Percentiles rank a stretch among this genome's conserved stretches.
Conservation (phyloP, 352 stramenopile species). For the Globisporangium lucens region DNA sequence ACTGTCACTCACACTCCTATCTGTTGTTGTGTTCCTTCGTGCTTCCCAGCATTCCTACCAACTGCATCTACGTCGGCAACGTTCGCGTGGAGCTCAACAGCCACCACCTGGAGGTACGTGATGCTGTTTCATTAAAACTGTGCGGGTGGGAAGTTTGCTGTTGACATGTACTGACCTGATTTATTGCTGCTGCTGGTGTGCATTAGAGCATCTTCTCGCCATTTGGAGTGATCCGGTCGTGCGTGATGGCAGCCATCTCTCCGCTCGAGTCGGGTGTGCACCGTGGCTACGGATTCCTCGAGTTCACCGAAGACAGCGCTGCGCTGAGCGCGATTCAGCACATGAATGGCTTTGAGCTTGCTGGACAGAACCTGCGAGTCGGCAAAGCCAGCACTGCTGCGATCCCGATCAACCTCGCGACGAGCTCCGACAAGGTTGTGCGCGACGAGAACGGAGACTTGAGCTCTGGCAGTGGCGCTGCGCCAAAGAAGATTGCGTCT, state of each 20-base stretch:
- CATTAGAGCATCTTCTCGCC: slow-evolving; percentile 75
- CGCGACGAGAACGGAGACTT: slow-evolving; percentile 22
- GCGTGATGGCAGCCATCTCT: slow-evolving; percentile 63
- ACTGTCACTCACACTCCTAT: background rate
- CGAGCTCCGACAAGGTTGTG: slow-evolving; percentile 65
- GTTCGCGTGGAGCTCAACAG: slow-evolving; percentile 75
- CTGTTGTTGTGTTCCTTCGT: background rate
- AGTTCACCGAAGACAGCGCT: slow-evolving; percentile 60
- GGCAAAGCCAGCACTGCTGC: slow-evolving; percentile 70
- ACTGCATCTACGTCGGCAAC: slow-evolving; percentile 70
- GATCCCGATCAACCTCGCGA: slow-evolving; percentile 63
- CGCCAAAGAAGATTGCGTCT: slow-evolving; percentile 22
- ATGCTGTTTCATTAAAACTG: background rate
- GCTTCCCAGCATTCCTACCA: slow-evolving; percentile 49
- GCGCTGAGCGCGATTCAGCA: slow-evolving; percentile 73
- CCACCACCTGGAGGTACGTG: slow-evolving; percentile 60
- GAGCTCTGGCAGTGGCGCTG: background rate
- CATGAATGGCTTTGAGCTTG: slow-evolving; percentile 81
- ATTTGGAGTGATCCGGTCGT: slow-evolving; percentile 61
- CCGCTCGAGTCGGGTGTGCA: slow-evolving; percentile 55
- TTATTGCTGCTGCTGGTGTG: background rate
- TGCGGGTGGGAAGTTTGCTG: background rate
- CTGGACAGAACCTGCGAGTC: slow-evolving; percentile 69
- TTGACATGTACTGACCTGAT: background rate
- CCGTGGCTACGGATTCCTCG: slow-evolving; percentile 73